Evolutionary conservation across 345 rosid genomes (phyloP), one percentile per base, ranked within the genome.

Genomic region (Aquilaria yunnanensis): DNA sequence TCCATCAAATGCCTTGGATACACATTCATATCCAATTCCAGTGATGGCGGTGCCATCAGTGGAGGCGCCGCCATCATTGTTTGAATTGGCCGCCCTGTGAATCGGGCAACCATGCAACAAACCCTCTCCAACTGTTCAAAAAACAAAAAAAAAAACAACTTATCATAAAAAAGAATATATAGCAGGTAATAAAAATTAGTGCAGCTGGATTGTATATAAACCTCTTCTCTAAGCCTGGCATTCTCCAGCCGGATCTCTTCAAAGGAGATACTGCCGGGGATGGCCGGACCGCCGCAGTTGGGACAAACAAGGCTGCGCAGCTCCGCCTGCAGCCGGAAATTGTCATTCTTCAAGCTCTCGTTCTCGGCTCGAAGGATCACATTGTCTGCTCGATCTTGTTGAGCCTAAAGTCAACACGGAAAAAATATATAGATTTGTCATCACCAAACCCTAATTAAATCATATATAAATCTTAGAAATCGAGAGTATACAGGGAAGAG

Each of bases 161-260:
- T 34, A 14, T 34, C 9, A 31, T 37, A 12, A 4, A 16, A 32
- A 60, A 6, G 5, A 23, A 6, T 5, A 14, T 33, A 7, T 2
- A 13, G 12, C 11, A 59, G 14, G 54, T 1, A 51, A 5, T n/a
- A 14, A 12, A n/a, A n/a, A 51, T 54, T 30, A 11, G 14, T 10
- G 30, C n/a, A 12, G 30, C 14, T 2, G 16, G 10, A 56, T 32
- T n/a, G 1, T 30, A 41, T 43, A 47, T 37, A 60, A 51, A 89
- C 98, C 96, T 90, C 94, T 58, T 93, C 96, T 66, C 89, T 82
- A 60, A 90, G 96, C 11, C 92, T 76, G 10, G 90, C 88, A 74
- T 93, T 90, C 66, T 93, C 98, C 0, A 88, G 74, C 34, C 86
- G 95, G 68, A 90, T 75, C 14, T 93, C 95, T 50, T 90, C 90